Base-by-base conservation (phyloP, 148 eudicot species). In the Fallopia convolvulus region DNA sequence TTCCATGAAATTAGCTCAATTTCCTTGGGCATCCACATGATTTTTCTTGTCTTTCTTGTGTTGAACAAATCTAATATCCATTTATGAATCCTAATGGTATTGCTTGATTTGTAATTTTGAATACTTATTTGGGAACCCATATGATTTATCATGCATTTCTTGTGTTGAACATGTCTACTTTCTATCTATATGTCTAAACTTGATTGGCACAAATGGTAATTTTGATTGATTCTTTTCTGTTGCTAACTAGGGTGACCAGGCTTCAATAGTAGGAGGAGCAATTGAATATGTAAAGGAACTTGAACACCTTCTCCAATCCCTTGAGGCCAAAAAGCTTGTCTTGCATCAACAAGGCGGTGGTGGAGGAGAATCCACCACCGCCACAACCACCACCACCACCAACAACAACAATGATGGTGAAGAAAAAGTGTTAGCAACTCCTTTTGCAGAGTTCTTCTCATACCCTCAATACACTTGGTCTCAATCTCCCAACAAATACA, bases 201-300 rank as follows among this genome's bases (percentile, higher is more conserved):
- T 44, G 9, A 44, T 44, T 44, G 47, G 47, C 47, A 44, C 11
- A 44, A 14, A 15, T 52, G 56, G 56, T 17, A 52, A 52, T 52
- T 8, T 20, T 56, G 26, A 56, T 63, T 63, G 17, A 63, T 30
- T 12, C 56, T 52, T 52, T 15, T 52, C 17, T 15, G 20, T 15
- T 55, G 20, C 60, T n/a, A 1, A 39, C 7, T 77, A 96, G 99
- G 98, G 98, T 82, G 99, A 96, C 79, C 99, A 93, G 65, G 99
- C 99, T 13, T 96, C 99, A 14, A 89, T 96, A 36, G 99, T 96
- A 70, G 98, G 98, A 46, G 99, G 98, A 40, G 98, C 99, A 1
- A 93, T 96, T 73, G 92, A 90, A 17, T 93, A 82, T 66, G 94
- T 96, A 72, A 96, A 96, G 82, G 91, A 90, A 75, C 97, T 96